Evolutionary conservation across 257 asterid species (phyloP), one percentile per base, ranked within the genome.

Genomic region (Solanum ossicruentum): DNA sequence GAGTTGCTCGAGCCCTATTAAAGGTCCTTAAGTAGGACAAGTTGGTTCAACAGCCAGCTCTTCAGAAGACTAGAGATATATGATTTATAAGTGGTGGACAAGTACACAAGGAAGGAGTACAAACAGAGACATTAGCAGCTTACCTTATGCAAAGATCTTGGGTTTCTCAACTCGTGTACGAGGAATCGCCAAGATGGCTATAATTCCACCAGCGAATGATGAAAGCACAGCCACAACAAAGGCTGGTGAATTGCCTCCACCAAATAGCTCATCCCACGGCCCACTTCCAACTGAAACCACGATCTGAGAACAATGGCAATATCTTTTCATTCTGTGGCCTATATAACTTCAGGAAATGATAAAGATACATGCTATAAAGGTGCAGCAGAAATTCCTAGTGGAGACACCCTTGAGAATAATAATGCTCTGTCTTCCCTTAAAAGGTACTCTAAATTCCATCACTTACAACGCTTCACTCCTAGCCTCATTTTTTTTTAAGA

Each of bases 161-260:
- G 92, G 73, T 77, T 89, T 93, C 18, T 91, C 97, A 39, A 92
- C 90, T 89, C 97, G 88, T 47, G 98, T 91, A 85, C 97, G 88
- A 10, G 98, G 99, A 87, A 95, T 93, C 6, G 95, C 98, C 91
- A 95, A 84, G 83, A 95, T 94, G 88, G 97, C 95, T 89, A 93
- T 56, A 78, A 93, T 89, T 87, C 97, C 98, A 88, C 91, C 88
- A 23, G 88, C 86, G 81, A 93, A 86, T 45, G 98, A 89, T 82
- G 97, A 85, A 82, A 92, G 17, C 45, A 97, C 95, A 52, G 93
- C 98, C 21, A 92, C 91, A 61, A 71, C 91, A 66, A 95, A 87
- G 80, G 97, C 97, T 66, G 98, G 97, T 3, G 99, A 91, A 89
- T 92, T 94, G 71, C 98, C 99, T 70, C 98, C 98, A 72, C 97